Conservation (phyloP, 1,139 yeast genomes). For the Debaryomycetaceae sp. region DNA sequence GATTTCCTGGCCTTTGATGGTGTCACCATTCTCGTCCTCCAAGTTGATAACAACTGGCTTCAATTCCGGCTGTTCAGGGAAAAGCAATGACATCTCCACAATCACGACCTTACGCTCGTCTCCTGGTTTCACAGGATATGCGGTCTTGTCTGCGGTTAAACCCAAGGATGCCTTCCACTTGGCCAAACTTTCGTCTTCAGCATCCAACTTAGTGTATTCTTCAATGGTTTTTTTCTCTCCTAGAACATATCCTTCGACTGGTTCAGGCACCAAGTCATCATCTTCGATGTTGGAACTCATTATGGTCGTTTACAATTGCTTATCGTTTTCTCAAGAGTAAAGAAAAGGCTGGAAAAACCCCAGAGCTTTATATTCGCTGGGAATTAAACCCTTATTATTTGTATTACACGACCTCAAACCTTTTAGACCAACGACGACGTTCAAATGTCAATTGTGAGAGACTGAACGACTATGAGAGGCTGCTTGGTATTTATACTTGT, state of each 20-base stretch:
- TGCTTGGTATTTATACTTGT: background rate
- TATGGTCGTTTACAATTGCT: slow-evolving; percentile 2
- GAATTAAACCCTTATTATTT: background rate
- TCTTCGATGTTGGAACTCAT: slow-evolving; percentile 21
- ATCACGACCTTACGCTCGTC: slow-evolving; percentile 79
- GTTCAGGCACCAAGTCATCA: slow-evolving; percentile 65
- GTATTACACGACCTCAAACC: background rate
- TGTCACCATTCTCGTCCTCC: slow-evolving; percentile 52
- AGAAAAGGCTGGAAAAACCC: background rate
- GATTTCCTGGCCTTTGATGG: slow-evolving; percentile 49
- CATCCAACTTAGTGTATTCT: slow-evolving; percentile 81
- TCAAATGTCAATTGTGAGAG: background rate
- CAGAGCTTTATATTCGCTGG: background rate
- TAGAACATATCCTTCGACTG: slow-evolving; percentile 68
- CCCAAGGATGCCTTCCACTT: slow-evolving; percentile 95
- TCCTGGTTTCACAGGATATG: slow-evolving; percentile 64
- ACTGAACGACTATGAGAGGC: background rate
- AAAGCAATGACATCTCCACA: slow-evolving; percentile 67
- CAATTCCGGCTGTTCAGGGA: slow-evolving; percentile 56
- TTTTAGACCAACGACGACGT: background rate
- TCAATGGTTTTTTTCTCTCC: slow-evolving; percentile 83
- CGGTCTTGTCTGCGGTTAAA: slow-evolving; percentile 48
- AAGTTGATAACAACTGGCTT: slow-evolving; percentile 62
- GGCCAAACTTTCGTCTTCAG: slow-evolving; percentile 85
- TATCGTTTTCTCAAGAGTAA: background rate